Conservation (phyloP, 2,329 filamentous ascomycete species). For the Leptographium radiaticola region DNA sequence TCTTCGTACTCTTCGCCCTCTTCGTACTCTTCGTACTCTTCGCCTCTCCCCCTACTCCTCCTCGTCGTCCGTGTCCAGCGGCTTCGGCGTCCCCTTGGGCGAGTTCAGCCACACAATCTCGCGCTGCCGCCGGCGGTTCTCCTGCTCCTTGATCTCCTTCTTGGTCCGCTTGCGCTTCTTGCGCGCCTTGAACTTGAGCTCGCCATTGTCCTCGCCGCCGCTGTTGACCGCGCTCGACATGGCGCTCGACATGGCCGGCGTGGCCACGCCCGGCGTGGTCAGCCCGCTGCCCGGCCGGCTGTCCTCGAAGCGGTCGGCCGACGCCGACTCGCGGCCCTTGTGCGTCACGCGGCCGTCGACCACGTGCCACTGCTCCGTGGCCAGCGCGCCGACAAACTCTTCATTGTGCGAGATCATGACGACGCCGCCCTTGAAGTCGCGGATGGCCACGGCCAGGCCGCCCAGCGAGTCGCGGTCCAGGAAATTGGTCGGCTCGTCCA, state of each 20-base stretch:
- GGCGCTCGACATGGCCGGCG: conserved; percentile 33
- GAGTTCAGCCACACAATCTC: conserved; percentile 79
- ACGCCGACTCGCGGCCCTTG: conserved; percentile 63
- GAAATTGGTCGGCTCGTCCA: conserved; percentile 99
- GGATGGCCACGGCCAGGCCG: conserved; percentile 92
- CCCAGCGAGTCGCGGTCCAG: conserved; percentile 95
- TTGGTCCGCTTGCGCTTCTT: conserved; percentile 99
- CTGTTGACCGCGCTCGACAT: conserved; percentile 58
- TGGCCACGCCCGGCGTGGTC: conserved; percentile 19
- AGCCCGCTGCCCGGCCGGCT: conserved; percentile 40
- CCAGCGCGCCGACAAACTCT: conserved; percentile 92
- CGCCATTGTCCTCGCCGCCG: conserved; percentile 62
- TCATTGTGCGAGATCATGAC: conserved; percentile 99
- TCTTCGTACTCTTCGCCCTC: no score
- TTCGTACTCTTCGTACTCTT: no score
- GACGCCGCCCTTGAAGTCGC: conserved; percentile 95
- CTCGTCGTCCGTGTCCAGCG: conserved; percentile 67
- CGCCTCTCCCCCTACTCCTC: not conserved
- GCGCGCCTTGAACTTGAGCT: conserved; percentile 74
- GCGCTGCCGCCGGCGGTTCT: conserved; percentile 72
- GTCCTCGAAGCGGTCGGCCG: conserved; percentile 80
- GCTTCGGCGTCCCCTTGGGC: conserved; percentile 71
- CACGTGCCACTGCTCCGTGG: conserved; percentile 94
- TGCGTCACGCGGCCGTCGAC: conserved; percentile 76
- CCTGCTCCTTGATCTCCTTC: conserved; percentile 87